Evolutionary conservation across 352 stramenopile genomes (phyloP).

Genomic region (Globisporangium rhizosaccharum): DNA sequence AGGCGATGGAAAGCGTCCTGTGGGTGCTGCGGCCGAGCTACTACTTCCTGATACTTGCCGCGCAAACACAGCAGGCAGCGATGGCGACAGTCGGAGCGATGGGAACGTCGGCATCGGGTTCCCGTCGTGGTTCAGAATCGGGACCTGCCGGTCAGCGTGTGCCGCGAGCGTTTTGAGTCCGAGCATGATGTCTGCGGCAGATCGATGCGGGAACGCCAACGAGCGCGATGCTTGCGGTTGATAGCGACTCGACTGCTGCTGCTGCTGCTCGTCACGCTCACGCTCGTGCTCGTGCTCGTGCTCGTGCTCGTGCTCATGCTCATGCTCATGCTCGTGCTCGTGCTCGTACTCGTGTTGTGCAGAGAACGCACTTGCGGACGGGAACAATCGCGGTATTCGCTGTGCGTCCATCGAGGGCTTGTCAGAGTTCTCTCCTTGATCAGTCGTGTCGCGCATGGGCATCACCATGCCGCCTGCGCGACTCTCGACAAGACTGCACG

Average conservation of each 20-base stretch:
- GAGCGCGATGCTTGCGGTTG: background rate
- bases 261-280: constrained; percentile 1
- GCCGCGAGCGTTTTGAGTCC: constrained; percentile 27
- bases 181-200: constrained; percentile 24
- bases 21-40: background rate
- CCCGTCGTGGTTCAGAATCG: constrained; percentile 9
- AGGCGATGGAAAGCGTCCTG: constrained; percentile 2
- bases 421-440: background rate
- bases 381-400: constrained; percentile 19
- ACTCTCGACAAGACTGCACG: constrained; percentile 29
- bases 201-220: constrained; percentile 11
- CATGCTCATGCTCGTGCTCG: background rate
- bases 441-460: background rate
- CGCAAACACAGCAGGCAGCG: constrained; percentile 8
- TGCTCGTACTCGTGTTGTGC: constrained; percentile 2
- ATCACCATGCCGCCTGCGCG: constrained; percentile 1
- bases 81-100: constrained; percentile 11
- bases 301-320: background rate
- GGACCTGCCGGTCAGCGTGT: constrained; percentile 18
- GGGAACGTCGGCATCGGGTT: constrained; percentile 7
- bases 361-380: constrained; percentile 12
- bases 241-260: constrained; percentile 1
- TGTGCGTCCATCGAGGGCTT: constrained; percentile 11
- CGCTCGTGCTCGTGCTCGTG: background rate
- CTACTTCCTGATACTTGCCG: background rate